phyloP scores from a whole-genome alignment of 768 basidiomycete genomes.

The Xerocomellus amylosporus region DNA sequence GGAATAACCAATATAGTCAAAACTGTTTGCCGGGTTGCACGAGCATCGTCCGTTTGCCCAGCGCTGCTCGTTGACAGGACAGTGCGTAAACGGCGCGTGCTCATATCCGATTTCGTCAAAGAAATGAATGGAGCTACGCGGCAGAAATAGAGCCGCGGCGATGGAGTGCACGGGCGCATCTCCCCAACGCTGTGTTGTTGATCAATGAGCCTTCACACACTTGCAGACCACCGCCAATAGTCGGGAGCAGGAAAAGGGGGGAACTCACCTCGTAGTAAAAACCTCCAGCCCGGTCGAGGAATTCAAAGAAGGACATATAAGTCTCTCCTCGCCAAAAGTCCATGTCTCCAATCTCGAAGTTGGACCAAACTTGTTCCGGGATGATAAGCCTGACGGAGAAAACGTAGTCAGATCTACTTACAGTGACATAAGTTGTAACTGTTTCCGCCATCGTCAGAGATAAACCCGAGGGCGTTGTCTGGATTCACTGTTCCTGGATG shows the following conservation, averaged over 20 bases:
- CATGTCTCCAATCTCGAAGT: constrained; percentile 88
- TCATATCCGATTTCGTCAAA: constrained; percentile 79
- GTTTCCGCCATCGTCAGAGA: constrained; percentile 63
- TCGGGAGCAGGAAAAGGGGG: neutral
- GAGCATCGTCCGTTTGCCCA: constrained; percentile 26
- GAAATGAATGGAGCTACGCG: constrained; percentile 89
- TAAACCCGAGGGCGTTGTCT: constrained; percentile 56
- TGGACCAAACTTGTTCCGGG: constrained; percentile 69
- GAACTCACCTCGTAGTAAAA: constrained; percentile 78
- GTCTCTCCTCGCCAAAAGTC: constrained; percentile 83
- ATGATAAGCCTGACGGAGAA: neutral
- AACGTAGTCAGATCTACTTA: constrained; percentile 26
- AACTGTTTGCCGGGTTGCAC: constrained; percentile 20
- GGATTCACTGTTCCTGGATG: constrained; percentile 52
- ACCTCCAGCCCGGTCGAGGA: constrained; percentile 75
- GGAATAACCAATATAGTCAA: constrained; percentile 31
- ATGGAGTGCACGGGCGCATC: constrained; percentile 93
- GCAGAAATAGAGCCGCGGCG: constrained; percentile 85
- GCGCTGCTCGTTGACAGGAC: constrained; percentile 17
- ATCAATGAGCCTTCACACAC: neutral
- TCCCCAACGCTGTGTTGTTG: constrained; percentile 70
- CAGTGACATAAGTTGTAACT: constrained; percentile 67
- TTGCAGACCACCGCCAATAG: neutral
- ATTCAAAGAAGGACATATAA: constrained; percentile 81
- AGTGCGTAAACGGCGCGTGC: constrained; percentile 29